phyloP scores from a whole-genome alignment of 1,139 yeast genomes.

The Eremothecium gossypii region DNA sequence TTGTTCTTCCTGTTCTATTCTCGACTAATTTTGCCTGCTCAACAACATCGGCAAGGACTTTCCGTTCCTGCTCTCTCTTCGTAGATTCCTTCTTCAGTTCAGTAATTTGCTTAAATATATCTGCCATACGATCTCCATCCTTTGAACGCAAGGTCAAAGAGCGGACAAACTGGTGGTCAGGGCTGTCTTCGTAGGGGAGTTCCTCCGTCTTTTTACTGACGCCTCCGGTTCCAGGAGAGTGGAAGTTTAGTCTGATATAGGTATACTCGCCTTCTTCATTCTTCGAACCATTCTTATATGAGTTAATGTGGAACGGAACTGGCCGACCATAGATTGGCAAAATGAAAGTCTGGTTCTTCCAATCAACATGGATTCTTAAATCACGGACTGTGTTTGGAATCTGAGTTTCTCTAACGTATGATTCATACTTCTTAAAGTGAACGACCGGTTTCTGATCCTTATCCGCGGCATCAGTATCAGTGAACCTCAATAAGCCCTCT shows the following conservation, averaged over 20 bases:
- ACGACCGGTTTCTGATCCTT: constrained; percentile 60
- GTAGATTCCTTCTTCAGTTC: constrained; percentile 89
- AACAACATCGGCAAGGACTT: constrained; percentile 90
- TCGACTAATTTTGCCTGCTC: constrained; percentile 84
- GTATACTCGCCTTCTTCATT: constrained; percentile 96
- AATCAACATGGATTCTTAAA: constrained; percentile 78
- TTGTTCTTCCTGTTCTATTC: constrained; percentile 69
- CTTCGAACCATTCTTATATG: constrained; percentile 90
- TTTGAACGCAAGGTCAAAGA: constrained; percentile 79
- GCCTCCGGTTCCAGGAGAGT: constrained; percentile 85
- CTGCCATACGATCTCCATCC: constrained; percentile 87
- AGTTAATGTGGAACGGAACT: constrained; percentile 92
- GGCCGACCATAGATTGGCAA: constrained; percentile 93
- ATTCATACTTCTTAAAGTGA: constrained; percentile 77
- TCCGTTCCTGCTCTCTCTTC: constrained; percentile 83
- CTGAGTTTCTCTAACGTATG: constrained; percentile 87
- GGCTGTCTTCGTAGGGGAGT: constrained; percentile 82
- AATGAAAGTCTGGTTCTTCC: constrained; percentile 78
- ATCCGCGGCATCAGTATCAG: constrained; percentile 64
- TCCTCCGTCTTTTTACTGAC: constrained; percentile 62
- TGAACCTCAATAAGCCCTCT: constrained; percentile 71
- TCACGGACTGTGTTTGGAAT: constrained; percentile 78
- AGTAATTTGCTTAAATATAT: constrained; percentile 79
- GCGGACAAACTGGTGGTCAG: constrained; percentile 78
- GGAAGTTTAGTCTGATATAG: constrained; percentile 80